Conservation (phyloP, 331 rosid genomes). For the Pyracantha coccinea region DNA sequence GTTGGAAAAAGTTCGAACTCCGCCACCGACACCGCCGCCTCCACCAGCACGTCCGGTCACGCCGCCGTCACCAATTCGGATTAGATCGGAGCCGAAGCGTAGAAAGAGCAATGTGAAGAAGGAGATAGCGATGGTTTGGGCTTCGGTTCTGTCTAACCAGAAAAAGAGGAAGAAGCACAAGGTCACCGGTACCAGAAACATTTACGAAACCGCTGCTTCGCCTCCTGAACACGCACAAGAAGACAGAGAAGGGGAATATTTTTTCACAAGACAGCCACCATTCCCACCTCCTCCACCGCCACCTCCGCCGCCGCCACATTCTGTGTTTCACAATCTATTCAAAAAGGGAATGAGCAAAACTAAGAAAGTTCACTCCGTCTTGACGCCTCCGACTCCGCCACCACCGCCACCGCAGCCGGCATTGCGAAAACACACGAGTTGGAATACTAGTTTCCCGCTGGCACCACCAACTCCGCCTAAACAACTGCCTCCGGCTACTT, state of each 20-base stretch:
- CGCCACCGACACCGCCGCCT: constrained; percentile 22
- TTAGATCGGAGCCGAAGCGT: constrained; percentile 34
- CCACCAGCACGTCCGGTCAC: constrained; percentile 28
- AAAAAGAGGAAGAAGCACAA: constrained; percentile 51
- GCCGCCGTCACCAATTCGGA: constrained; percentile 31
- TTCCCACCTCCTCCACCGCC: constrained; percentile 63
- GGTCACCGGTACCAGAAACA: background rate
- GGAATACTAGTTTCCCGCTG: constrained; percentile 26
- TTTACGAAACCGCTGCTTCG: constrained; percentile 16
- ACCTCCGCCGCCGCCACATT: constrained; percentile 50
- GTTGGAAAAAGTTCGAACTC: constrained; percentile 13
- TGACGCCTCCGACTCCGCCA: constrained; percentile 27
- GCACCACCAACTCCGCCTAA: constrained; percentile 16
- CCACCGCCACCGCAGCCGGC: constrained; percentile 37
- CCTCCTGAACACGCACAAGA: constrained; percentile 17
- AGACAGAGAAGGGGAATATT: background rate
- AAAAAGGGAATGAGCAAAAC: constrained; percentile 46
- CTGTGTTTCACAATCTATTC: constrained; percentile 57
- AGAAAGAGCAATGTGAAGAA: constrained; percentile 63
- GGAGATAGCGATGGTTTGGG: constrained; percentile 69
- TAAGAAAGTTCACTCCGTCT: constrained; percentile 55
- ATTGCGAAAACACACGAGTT: constrained; percentile 14
- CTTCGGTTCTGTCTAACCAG: constrained; percentile 48
- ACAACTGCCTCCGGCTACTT: constrained; percentile 7
- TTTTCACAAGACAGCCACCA: constrained; percentile 16